Conservation (phyloP, 371 early-diverging fungal genomes). For the Fennellomyces sp. region DNA sequence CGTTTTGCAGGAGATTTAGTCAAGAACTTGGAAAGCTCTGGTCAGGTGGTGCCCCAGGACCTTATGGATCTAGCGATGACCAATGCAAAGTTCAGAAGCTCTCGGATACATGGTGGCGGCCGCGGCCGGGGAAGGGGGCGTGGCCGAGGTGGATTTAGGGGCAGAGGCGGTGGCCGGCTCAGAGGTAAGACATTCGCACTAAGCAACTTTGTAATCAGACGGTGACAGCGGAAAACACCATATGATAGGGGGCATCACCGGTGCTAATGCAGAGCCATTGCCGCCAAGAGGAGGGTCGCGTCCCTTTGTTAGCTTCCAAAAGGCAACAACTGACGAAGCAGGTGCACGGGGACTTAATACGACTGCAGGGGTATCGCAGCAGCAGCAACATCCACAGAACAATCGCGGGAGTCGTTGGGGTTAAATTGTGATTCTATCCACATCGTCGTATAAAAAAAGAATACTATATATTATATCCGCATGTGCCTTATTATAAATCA, state of each 20-base stretch:
- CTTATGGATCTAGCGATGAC: constrained; percentile 76
- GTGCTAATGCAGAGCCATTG: constrained; percentile 26
- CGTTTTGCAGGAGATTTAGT: constrained; percentile 82
- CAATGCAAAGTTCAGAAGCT: constrained; percentile 68
- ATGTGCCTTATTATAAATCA: too few species aligned
- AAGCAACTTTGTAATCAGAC: too few species aligned
- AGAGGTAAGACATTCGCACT: constrained; percentile 9
- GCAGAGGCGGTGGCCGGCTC: background rate
- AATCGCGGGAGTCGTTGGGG: background rate
- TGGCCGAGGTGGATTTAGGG: constrained; percentile 37
- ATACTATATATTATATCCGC: too few species aligned
- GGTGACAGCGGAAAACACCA: too few species aligned
- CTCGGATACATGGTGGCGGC: constrained; percentile 34
- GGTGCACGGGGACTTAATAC: constrained; percentile 34
- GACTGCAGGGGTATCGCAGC: constrained; percentile 8
- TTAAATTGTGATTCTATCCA: background rate
- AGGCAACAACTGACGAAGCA: constrained; percentile 27
- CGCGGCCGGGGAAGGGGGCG: constrained; percentile 49
- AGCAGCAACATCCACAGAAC: background rate
- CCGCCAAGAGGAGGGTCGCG: constrained; percentile 7
- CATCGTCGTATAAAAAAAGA: too few species aligned
- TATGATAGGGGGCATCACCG: constrained; percentile 9
- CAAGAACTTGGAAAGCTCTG: constrained; percentile 70
- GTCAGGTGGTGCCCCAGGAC: constrained; percentile 62
- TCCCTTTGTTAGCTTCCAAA: constrained; percentile 30